These are phyloP conservation scores for Phytophthora idaei DNA, from an alignment of 352 stramenopile genomes.

Conservation along the genomic window DNA sequence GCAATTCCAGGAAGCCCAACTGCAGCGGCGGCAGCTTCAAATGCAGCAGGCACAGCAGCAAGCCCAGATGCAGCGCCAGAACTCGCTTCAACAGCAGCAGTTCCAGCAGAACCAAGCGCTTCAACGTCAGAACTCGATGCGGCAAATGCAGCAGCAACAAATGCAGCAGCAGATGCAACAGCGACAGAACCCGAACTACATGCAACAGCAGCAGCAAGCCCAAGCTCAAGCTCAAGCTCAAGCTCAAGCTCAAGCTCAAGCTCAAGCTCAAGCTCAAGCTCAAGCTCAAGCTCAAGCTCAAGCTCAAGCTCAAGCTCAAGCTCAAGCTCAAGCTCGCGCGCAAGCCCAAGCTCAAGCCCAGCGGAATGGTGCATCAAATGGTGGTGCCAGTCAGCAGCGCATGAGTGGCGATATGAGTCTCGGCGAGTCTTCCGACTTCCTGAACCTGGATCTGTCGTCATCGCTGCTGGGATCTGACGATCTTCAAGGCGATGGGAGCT, in stretches of 20 bases:
- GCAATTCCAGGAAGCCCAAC: conserved; percentile 74
- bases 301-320: conserved; percentile 28
- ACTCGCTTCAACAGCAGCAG: conserved; percentile 62
- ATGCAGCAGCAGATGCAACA: conserved; percentile 64
- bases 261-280: conserved; percentile 31
- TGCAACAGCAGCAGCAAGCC: conserved; percentile 57
- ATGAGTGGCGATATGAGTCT: conserved; percentile 67
- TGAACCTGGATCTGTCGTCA: conserved; percentile 80
- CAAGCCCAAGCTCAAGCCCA: conserved; percentile 41
- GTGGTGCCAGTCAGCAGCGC: conserved; percentile 43
- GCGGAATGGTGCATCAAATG: conserved; percentile 34
- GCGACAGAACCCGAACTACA: conserved; percentile 65
- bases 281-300: conserved; percentile 38
- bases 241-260: conserved; percentile 36
- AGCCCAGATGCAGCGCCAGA: conserved; percentile 65
- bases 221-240: conserved; percentile 32
- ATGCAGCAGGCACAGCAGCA: conserved; percentile 65
- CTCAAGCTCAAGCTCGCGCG: conserved; percentile 25
- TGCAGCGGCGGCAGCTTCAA: conserved; percentile 77
- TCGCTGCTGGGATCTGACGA: conserved; percentile 73
- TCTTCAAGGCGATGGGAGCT: conserved; percentile 51
- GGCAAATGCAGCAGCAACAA: conserved; percentile 67
- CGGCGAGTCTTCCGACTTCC: conserved; percentile 76
- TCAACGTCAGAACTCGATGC: conserved; percentile 62
- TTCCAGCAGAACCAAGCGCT: conserved; percentile 56